phyloP scores from a whole-genome alignment of 2,329 filamentous ascomycete species.

The Coniochaeta ligniaria region DNA sequence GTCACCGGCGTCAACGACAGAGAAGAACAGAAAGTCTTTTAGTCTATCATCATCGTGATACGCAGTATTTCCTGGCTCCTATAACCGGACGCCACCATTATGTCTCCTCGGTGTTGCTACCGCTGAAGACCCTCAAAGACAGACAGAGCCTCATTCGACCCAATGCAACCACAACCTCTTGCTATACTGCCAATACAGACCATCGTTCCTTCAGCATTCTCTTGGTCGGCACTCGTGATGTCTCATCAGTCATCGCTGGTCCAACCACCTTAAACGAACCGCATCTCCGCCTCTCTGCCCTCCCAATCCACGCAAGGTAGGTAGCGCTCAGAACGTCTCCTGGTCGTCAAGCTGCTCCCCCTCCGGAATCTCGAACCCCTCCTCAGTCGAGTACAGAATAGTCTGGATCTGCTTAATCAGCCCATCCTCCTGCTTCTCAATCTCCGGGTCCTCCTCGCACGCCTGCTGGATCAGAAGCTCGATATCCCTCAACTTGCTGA shows the following conservation, averaged over 20 bases:
- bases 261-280: no score
- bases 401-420: constrained; percentile 93
- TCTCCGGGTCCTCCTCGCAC: constrained; percentile 82
- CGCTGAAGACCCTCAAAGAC: not conserved
- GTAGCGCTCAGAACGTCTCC: constrained; percentile 60
- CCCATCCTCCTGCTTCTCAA: constrained; percentile 89
- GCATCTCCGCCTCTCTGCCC: no score
- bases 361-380: constrained; percentile 86
- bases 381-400: constrained; percentile 95
- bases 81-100: not conserved
- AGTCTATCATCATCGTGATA: not conserved
- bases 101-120: not conserved
- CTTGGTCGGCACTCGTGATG: not conserved
- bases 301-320: not conserved
- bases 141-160: not conserved
- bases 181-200: not conserved
- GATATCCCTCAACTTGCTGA: constrained; percentile 96
- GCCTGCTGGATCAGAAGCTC: constrained; percentile 90
- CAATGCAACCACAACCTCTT: not conserved
- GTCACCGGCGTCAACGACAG: no score
- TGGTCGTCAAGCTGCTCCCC: constrained; percentile 66
- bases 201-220: not conserved
- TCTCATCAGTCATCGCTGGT: not conserved
- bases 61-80: not conserved
- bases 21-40: not conserved